Evolutionary conservation across 441 rosid genomes (phyloP).

Genomic region (Populus hybrid): DNA sequence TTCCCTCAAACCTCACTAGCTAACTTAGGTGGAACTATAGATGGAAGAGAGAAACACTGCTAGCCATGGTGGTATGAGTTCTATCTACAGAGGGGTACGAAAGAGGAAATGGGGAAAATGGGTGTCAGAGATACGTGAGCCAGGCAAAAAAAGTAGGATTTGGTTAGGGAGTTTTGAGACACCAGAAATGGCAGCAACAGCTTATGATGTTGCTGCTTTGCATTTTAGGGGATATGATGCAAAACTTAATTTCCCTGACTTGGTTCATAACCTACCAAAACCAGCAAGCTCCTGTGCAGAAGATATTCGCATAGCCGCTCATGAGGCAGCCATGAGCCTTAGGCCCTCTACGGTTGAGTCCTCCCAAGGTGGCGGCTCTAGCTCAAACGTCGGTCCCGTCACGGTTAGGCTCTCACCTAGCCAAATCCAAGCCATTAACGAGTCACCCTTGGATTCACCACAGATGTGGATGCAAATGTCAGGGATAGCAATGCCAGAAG

Average conservation of each 20-base stretch:
- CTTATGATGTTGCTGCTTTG: slow-evolving; percentile 74
- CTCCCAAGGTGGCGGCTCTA: background rate
- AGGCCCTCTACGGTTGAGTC: background rate
- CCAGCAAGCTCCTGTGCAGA: slow-evolving; percentile 51
- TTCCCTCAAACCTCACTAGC: no score
- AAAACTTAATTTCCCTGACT: slow-evolving; percentile 64
- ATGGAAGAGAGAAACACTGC: background rate
- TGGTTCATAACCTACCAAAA: slow-evolving; percentile 38
- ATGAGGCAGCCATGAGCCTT: slow-evolving; percentile 49
- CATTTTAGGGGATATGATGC: slow-evolving; percentile 61
- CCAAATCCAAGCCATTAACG: slow-evolving; percentile 80
- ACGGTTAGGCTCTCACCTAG: slow-evolving; percentile 60
- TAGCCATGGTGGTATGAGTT: slow-evolving; percentile 34
- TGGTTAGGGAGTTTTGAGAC: slow-evolving; percentile 91
- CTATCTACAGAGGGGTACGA: slow-evolving; percentile 63
- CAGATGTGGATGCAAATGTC: slow-evolving; percentile 54
- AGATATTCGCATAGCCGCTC: slow-evolving; percentile 73
- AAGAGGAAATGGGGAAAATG: slow-evolving; percentile 92
- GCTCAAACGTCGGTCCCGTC: slow-evolving; percentile 23
- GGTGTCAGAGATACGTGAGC: slow-evolving; percentile 92
- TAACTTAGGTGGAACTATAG: background rate
- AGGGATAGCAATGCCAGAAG: slow-evolving; percentile 6
- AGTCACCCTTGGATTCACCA: slow-evolving; percentile 79
- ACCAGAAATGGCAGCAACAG: slow-evolving; percentile 89
- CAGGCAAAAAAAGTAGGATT: slow-evolving; percentile 70